Base-by-base conservation (phyloP, 23 red algal species). In the Gracilaria gracilis region DNA sequence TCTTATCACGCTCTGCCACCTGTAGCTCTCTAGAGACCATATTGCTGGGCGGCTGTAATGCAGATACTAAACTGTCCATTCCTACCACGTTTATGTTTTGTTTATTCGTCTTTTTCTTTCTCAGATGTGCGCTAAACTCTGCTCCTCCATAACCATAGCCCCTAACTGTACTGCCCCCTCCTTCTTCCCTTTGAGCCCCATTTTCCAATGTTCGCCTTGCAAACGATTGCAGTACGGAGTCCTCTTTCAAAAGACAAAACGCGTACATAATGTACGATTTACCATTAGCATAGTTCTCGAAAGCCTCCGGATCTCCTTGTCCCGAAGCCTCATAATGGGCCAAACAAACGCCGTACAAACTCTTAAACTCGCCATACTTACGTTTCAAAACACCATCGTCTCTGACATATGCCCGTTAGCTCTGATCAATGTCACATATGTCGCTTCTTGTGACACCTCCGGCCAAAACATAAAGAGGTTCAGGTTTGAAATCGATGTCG, bases 11-110 rank as follows among this genome's bases (percentile, higher is more conserved):
- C 34, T 83, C 80, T 34, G 80, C 80, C 37, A 59, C 80, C 39
- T 83, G 48, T 59, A 57, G 50, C 57, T 59, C 51, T 57, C 11
- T 38, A 23, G 55, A 9, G 31, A 83, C 31, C 0, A 17, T 61
- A 40, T 61, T n/a, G 0, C n/a, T 38, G 23, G 48, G 57, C 20
- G 51, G 2, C 32, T 64, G n/a, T 0, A 83, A 83, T 40, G 57
- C 80, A 17, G 80, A 83, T 33, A 57, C 50, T 0, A 83, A 44
- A 38, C 48, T 64, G 32, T 83, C 16, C 80, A 83, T 64, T 61
- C 80, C 80, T 14, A 83, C 80, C 0, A 83, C 58, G 55, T 83
- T 61, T 34, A 83, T 83, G 20, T 83, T 54, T 39, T 64, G 51
- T 13, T 39, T 65, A 17, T 28, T 2, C 0, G 48, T 36, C 58